Evolutionary conservation across 139 green algal species (phyloP).

Genomic region (Deuterostichococcus epilithicus): DNA sequence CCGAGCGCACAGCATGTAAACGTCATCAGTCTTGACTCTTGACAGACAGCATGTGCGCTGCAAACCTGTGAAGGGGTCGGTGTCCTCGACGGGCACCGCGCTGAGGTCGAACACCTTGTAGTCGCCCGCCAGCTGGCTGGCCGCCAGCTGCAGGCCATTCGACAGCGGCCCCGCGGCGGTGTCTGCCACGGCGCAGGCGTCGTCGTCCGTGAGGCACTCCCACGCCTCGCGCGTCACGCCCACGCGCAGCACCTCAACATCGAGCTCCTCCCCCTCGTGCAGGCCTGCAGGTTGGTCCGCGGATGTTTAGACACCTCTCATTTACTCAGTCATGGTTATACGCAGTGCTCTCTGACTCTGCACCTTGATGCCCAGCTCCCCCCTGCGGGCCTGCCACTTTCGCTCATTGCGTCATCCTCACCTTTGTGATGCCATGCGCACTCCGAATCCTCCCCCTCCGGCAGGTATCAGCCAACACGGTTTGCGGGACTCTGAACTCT

Average conservation of each 20-base stretch:
- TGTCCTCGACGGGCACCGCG: slow-evolving; percentile 34
- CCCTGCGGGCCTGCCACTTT: too few relatives aligned
- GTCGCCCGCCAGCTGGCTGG: slow-evolving; percentile 9
- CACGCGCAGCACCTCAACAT: slow-evolving; percentile 38
- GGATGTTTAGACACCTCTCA: too few relatives aligned
- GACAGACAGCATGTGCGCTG: not conserved
- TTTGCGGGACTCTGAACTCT: too few relatives aligned
- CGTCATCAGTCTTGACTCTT: not conserved
- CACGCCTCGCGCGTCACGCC: slow-evolving; percentile 27
- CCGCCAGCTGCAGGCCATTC: not conserved
- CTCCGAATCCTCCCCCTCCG: too few relatives aligned
- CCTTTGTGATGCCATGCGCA: too few relatives aligned
- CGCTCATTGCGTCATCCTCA: too few relatives aligned
- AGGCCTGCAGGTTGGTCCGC: not conserved
- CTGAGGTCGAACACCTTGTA: slow-evolving; percentile 50
- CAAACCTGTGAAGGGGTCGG: slow-evolving; percentile 5
- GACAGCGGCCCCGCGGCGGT: slow-evolving; percentile 2
- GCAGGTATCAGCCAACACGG: too few relatives aligned
- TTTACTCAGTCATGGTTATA: too few relatives aligned
- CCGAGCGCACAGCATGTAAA: too few relatives aligned
- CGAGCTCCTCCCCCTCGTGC: slow-evolving; percentile 18
- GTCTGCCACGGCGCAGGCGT: not conserved
- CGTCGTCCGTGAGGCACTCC: slow-evolving; percentile 29
- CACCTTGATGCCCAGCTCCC: too few relatives aligned
- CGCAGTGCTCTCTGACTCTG: too few relatives aligned